phyloP scores from a whole-genome alignment of 805 yeast genomes.

The Nematodospora valgi region DNA sequence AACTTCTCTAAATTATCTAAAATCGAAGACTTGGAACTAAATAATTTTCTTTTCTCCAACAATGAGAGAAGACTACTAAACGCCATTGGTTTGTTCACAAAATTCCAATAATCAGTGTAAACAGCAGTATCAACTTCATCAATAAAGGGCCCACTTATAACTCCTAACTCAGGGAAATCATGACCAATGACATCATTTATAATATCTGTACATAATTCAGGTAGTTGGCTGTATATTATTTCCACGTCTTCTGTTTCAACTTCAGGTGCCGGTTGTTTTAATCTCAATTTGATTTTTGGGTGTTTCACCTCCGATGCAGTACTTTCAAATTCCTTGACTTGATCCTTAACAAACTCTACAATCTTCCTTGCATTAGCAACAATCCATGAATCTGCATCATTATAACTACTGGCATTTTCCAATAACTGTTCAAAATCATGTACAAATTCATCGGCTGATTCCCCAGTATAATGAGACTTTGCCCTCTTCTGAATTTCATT shows the following conservation, averaged over 20 bases:
- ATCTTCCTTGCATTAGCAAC: conserved; percentile 63
- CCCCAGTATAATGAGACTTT: conserved; percentile 32
- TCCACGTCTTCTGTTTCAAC: conserved; percentile 5
- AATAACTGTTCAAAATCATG: conserved; percentile 33
- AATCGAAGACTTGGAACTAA: conserved; percentile 18
- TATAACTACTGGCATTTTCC: conserved; percentile 38
- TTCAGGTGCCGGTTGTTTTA: conserved; percentile 7
- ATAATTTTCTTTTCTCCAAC: conserved; percentile 48
- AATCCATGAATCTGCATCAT: conserved; percentile 48
- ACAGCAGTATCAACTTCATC: conserved; percentile 66
- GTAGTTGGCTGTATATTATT: conserved; percentile 18
- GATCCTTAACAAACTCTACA: conserved; percentile 52
- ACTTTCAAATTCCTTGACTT: conserved; percentile 34
- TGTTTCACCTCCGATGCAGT: conserved; percentile 1
- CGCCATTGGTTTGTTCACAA: conserved; percentile 73
- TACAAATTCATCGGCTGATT: conserved; percentile 38
- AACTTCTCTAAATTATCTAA: conserved; percentile 56
- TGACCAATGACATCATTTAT: conserved; percentile 41
- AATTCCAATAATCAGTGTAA: conserved; percentile 77
- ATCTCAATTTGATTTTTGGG: conserved; percentile 12
- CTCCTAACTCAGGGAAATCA: conserved; percentile 47
- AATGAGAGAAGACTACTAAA: conserved; percentile 55
- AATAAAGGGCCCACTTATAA: conserved; percentile 67
- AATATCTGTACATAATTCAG: conserved; percentile 19
- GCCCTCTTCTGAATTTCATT: conserved; percentile 32